Evolutionary conservation across 2,329 filamentous ascomycete species (phyloP).

Genomic region (Fusarium bactridioides): DNA sequence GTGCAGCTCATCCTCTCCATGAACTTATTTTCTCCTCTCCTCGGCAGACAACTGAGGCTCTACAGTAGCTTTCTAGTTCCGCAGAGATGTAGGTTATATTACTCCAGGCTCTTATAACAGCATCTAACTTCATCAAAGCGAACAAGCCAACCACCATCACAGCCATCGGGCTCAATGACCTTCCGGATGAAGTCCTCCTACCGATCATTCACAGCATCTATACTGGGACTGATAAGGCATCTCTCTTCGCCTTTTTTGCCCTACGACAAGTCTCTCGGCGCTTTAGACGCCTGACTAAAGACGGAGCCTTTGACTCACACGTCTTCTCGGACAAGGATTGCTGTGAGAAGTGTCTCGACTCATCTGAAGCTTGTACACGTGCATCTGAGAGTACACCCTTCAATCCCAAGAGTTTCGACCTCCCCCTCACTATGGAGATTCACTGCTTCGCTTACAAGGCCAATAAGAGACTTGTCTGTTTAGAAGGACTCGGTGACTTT

Average conservation of each 20-base stretch:
- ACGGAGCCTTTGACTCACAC: neutral
- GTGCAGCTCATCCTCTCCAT: neutral
- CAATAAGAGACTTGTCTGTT: neutral
- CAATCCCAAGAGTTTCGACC: too few relatives aligned
- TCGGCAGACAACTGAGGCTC: too few relatives aligned
- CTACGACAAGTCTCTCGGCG: neutral
- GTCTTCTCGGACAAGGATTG: neutral
- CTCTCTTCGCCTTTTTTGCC: neutral
- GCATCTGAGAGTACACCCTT: too few relatives aligned
- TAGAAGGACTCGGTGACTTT: neutral
- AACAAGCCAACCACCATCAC: neutral
- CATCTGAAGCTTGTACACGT: too few relatives aligned
- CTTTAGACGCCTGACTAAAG: neutral
- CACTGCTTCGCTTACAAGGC: neutral
- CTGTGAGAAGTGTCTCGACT: neutral
- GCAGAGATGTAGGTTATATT: neutral
- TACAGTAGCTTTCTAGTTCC: neutral
- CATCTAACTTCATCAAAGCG: neutral
- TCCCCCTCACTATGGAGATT: too few relatives aligned
- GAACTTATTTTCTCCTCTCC: neutral
- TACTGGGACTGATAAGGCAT: accelerated
- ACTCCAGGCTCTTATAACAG: accelerated
- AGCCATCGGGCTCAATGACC: neutral
- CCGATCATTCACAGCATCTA: accelerated
- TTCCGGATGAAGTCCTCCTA: neutral